Evolutionary conservation across 2,329 filamentous ascomycete genomes (phyloP).

Genomic region (Microdochium paspali): DNA sequence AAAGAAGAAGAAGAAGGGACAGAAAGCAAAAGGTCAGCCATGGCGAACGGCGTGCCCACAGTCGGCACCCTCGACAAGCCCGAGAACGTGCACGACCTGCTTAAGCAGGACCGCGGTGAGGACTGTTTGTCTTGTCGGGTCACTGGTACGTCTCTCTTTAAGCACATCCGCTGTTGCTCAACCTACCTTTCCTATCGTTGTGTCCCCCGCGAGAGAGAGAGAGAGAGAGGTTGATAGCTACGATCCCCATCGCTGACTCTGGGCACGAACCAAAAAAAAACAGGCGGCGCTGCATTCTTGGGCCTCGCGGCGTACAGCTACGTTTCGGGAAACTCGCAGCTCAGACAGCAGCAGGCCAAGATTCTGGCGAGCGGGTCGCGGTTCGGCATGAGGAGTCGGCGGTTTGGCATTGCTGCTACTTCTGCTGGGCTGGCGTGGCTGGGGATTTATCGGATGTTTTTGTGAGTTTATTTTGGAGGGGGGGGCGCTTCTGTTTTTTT

Average conservation of each 20-base stretch:
- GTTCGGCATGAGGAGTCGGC: conserved; percentile 64
- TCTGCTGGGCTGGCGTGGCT: conserved; percentile 60
- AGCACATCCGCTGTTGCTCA: not conserved
- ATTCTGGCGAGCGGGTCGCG: conserved; percentile 62
- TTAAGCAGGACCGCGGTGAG: conserved; percentile 46
- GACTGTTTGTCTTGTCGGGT: conserved; percentile 66
- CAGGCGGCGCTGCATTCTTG: conserved; percentile 67
- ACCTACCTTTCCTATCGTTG: conserved; percentile 1
- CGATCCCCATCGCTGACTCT: too few species aligned
- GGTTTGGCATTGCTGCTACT: conserved; percentile 56
- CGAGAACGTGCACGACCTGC: conserved; percentile 49
- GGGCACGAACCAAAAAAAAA: conserved; percentile 1
- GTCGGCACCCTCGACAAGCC: conserved; percentile 47
- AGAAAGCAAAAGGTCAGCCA: conserved; percentile 7
- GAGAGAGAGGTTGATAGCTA: not conserved
- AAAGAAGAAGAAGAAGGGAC: too few species aligned
- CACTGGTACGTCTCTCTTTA: conserved; percentile 44
- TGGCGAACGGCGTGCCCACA: conserved; percentile 39
- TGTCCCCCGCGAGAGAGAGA: not conserved
- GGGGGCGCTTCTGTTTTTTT: not conserved
- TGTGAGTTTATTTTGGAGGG: conserved; percentile 20
- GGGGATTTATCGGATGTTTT: conserved; percentile 59
- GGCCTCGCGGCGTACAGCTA: conserved; percentile 72
- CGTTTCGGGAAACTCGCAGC: conserved; percentile 62
- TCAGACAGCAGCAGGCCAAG: conserved; percentile 53